Base-by-base conservation (phyloP, 768 basidiomycete species). In the Phaeotremella skinneri region DNA sequence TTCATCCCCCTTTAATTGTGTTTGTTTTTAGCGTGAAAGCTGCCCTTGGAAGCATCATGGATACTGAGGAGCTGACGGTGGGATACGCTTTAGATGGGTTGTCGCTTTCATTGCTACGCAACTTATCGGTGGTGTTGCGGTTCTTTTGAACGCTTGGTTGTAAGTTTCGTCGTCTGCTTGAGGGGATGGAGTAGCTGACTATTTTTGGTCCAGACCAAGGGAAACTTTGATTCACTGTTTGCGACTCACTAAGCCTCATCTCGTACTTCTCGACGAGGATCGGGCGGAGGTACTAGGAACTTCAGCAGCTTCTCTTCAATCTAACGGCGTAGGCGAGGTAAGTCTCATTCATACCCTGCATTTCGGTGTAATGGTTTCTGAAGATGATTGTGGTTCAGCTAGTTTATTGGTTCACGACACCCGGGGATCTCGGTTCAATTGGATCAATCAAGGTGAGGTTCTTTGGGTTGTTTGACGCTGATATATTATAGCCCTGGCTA, bases 91-190 rank as follows among this genome's bases (percentile, higher is more conserved):
- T 34, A 73, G 71, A 13, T 73, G 69, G 65, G 56, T 70, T 13
- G 56, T 70, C 1, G 30, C 64, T 1, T 73, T 68, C 51, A 47
- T 70, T n/a, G 72, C 72, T 11, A 59, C 52, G 1, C 72, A 73
- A 27, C 59, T 73, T 26, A 67, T 73, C 23, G 72, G 69, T 6
- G 72, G 67, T 6, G 57, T 73, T 9, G 48, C 65, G 0, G 62
- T 70, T 4, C 64, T 58, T 37, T 50, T 73, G 5, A 73, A 73
- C 51, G 67, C 69, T 5, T 70, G 69, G 72, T 54, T 73, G 72
- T 73, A 39, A 67, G 72, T 67, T 41, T 17, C 57, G 13, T 3
- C 27, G 27, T 49, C 25, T 9, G 13, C 42, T 7, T 16, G 20
- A 26, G 27, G 59, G 53, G 32, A 49, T 2, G 3, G 11, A 4